Evolutionary conservation across 78 protist species (phyloP).

Genomic region (Monosiga brevicollis): DNA sequence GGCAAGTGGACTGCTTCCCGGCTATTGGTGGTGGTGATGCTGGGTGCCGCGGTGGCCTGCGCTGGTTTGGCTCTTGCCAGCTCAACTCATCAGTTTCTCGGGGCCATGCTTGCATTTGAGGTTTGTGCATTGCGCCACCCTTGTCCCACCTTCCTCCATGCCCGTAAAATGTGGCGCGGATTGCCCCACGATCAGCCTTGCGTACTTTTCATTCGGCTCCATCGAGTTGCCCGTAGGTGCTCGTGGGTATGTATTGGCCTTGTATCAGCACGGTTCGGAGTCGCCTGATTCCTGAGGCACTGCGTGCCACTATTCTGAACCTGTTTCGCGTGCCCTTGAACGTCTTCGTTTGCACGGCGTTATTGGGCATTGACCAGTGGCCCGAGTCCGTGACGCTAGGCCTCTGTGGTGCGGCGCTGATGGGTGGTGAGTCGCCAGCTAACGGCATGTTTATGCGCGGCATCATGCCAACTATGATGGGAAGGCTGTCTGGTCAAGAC

Average conservation of each 20-base stretch:
- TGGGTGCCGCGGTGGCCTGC: neutral
- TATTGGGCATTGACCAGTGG: no score
- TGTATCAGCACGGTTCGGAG: constrained; percentile 55
- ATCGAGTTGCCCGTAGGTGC: no score
- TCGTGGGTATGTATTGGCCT: constrained; percentile 78
- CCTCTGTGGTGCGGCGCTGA: no score
- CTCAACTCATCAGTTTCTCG: neutral
- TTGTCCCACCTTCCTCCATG: neutral
- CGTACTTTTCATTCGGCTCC: no score
- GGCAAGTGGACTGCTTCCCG: no score
- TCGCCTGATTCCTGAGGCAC: constrained; percentile 58
- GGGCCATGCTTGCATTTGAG: neutral
- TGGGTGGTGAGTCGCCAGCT: no score
- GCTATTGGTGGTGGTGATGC: neutral
- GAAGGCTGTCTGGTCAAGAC: no score
- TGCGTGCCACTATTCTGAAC: constrained; percentile 72
- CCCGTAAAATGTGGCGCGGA: no score
- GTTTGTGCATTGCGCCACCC: neutral
- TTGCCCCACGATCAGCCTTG: no score
- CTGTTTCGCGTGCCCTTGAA: constrained; percentile 83
- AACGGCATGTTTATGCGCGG: no score
- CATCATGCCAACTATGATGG: no score
- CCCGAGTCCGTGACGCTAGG: no score
- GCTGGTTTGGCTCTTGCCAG: neutral
- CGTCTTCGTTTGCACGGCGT: constrained; percentile 57